These are phyloP conservation scores for Marchantia polymorpha DNA, from an alignment of 225 moss, liverwort and hornwort genomes.

Conservation along the genomic window DNA sequence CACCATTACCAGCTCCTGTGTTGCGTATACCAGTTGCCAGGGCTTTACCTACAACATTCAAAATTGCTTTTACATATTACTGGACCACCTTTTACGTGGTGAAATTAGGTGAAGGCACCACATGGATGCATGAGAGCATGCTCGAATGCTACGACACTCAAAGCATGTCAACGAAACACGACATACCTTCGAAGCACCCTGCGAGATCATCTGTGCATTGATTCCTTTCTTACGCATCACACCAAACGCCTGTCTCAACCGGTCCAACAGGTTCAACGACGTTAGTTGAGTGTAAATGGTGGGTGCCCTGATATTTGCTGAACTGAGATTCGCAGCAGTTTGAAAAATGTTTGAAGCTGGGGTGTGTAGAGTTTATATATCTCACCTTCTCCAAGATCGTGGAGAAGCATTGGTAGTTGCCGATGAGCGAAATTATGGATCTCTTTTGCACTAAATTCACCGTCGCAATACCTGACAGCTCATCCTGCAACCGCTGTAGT, in stretches of 20 bases:
- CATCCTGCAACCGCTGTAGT: constrained; percentile 64
- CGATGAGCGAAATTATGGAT: constrained; percentile 89
- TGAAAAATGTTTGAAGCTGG: not conserved
- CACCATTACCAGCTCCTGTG: too few relatives aligned
- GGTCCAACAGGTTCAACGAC: not conserved
- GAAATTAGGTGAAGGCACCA: too few relatives aligned
- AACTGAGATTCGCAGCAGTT: not conserved
- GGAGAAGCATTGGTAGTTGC: constrained; percentile 89
- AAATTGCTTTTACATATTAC: too few relatives aligned
- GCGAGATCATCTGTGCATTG: constrained; percentile 99
- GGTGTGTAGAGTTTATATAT: not conserved
- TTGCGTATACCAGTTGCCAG: too few relatives aligned
- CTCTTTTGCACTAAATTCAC: constrained; percentile 72
- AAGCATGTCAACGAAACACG: not conserved
- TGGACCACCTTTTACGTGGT: too few relatives aligned
- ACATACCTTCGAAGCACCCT: constrained; percentile 94
- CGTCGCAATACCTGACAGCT: constrained; percentile 71
- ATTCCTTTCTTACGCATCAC: constrained; percentile 68
- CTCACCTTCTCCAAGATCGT: constrained; percentile 78
- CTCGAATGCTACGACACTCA: not conserved
- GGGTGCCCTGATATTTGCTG: not conserved
- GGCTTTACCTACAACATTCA: too few relatives aligned
- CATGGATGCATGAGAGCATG: too few relatives aligned
- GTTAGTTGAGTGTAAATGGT: not conserved
- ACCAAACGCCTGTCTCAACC: constrained; percentile 60